Base-by-base conservation (phyloP, 768 basidiomycete species). In the Galerina marginata region DNA sequence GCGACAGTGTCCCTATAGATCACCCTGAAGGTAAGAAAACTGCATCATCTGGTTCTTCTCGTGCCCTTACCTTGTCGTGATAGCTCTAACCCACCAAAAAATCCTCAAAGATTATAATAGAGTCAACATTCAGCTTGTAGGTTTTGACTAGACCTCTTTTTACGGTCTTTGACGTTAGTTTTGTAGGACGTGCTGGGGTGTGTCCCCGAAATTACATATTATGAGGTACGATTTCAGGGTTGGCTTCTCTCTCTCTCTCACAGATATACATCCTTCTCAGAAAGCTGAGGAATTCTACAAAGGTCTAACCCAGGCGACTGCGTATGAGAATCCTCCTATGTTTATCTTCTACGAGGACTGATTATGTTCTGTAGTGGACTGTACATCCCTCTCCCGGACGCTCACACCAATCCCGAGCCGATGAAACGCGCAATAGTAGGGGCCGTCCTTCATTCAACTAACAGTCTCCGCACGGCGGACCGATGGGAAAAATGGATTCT, bases 1-100 rank as follows among this genome's bases (percentile, higher is more conserved):
- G 62, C 4, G 65, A 68, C 40, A 44, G 44, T 9, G 44, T 54
- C 43, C 59, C 59, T 26, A 33, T 11, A 53, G 51, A 53, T 38
- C 54, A 55, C 33, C 54, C 54, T 33, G 33, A 36, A 15, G 40
- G 54, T 55, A 36, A 45, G 42, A 43, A 44, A 26, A 55, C 6
- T 29, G 1, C 12, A 20, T 29, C 25, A 55, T 55, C 42, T 33
- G 25, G 26, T 55, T 36, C 20, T 45, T 55, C 25, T 10, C 26
- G 23, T 45, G 44, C 20, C 14, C 26, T 55, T 26, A 55, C 29
- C 43, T 26, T 33, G 40, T 26, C 38, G n/a, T 33, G 42, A 55
- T 36, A 55, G 54, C 54, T 45, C 29, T 55, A 20, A 55, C 54
- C n/a, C 25, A 43, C 42, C 11, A 44, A 44, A 9, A n/a, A 3